Evolutionary conservation across 2,329 filamentous ascomycete species (phyloP), one percentile per base, ranked within the genome.

Genomic region (Cylindrodendrum hubeiense): DNA sequence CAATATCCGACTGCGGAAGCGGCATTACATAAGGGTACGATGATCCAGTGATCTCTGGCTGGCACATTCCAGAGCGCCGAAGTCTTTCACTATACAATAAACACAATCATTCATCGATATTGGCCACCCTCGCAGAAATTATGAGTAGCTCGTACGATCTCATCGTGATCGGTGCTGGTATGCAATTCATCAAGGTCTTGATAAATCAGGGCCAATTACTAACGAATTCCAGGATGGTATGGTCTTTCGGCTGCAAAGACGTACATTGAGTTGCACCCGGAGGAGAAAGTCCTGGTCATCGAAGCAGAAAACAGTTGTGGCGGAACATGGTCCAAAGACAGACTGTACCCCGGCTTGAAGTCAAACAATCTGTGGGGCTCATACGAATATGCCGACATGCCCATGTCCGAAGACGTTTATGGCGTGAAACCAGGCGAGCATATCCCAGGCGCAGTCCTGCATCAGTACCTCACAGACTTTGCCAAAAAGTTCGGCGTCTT

Each of bases 381-480:
- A 1, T 90, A 89, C 69, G 89, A 91, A 72, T 90, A 84, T 69
- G 83, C 84, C 12, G 89, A 91, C 67, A 89, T 89, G 60, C 87
- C 88, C 13, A 88, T 91, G 87, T 74, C 80, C 22, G 75, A 77
- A 28, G 79, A 80, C 3, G 79, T 75, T 0, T 86, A 84, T 67
- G 78, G 77, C 7, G 71, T 82, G n/a, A 73, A 76, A 22, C 64
- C 70, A 4, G 66, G 67, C 19, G 37, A 74, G 39, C 78, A 81
- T 57, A 79, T 82, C 22, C 77, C 80, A 1, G 80, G 74, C 0
- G 64, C 71, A 7, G 72, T 75, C 21, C 57, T 82, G 30, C 74
- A 81, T 53, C 60, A 68, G 3, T 81, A 82, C 61, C 74, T 82
- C 8, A 74, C 73, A 7, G 71, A 75, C 21, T 79, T 77, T 39